Evolutionary conservation across 2,329 filamentous ascomycete species (phyloP), one percentile per base, ranked within the genome.

Genomic region (Hymenoscyphus occultus): DNA sequence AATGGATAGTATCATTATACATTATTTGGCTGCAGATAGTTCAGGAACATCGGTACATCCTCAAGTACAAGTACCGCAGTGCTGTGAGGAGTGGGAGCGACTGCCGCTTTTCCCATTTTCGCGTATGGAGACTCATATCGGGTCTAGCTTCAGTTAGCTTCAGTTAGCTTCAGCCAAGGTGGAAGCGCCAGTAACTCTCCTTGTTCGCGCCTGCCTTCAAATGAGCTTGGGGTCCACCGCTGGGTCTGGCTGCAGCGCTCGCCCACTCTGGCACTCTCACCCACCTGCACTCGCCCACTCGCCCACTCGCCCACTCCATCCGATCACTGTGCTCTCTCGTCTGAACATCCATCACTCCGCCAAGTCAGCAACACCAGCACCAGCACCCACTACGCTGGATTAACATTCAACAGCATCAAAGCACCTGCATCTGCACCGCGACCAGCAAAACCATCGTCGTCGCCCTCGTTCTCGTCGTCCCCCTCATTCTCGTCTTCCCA

Each of bases 381-480:
- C 45, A 51, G 7, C 45, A 7, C 45, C 35, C 35, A 35, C 35
- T 10, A 35, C 35, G 5, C 35, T 35, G 35, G 9, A 35, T 35
- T 35, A 35, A 16, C 54, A 16, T 31, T 28, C n/a, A 57, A 22
- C 28, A 19, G 14, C 54, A 32, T 51, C 45, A 51, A 22, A 51
- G 14, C 45, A 16, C 45, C 54, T 32, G 5, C 54, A 28, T n/a
- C 54, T n/a, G 13, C 54, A 22, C n/a, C 54, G 16, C 54, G 13
- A 14, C 19, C 28, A 22, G 16, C 16, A 54, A 56, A 60, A 64
- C 60, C 62, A 45, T 64, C 62, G 31, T 56, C 45, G 16, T 7
- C 16, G 2, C 16, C 39, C 35, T 42, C 57, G 13, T 57, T 35
- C 54, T 59, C 56, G 64, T 66, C 62, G 35, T 64, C 57, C 16